These are phyloP conservation scores for Orobanche coerulescens DNA, from an alignment of 257 asterid species.

Conservation along the genomic window DNA sequence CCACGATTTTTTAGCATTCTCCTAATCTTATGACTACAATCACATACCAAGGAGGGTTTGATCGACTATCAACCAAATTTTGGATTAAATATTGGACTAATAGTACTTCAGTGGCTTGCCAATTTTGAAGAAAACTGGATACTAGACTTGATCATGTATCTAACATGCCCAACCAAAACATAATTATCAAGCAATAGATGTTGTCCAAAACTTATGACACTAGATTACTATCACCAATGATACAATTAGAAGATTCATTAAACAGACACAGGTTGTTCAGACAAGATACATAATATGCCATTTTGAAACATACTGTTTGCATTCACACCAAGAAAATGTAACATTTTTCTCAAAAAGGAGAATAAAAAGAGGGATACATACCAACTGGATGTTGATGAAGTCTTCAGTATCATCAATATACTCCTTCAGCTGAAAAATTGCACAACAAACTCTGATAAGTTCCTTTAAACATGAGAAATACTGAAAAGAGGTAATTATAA, in stretches of 20 bases:
- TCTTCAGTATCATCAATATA: constrained; percentile 96
- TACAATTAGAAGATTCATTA: background rate
- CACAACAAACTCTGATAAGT: constrained; percentile 17
- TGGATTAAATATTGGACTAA: background rate
- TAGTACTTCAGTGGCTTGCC: background rate
- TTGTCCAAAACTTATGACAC: background rate
- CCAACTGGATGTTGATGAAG: constrained; percentile 98
- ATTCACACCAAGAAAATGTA: background rate
- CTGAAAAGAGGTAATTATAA: background rate
- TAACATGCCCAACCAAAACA: background rate
- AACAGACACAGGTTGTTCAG: background rate
- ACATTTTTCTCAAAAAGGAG: constrained; percentile 6
- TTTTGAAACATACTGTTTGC: background rate
- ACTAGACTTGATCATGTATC: no score
- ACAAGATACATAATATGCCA: background rate
- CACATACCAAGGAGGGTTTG: no score
- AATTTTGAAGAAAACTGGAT: no score
- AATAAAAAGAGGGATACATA: constrained; percentile 36
- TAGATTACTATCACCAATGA: background rate
- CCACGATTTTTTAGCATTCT: no score
- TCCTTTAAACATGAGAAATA: background rate
- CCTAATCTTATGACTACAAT: no score
- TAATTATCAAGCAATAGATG: background rate
- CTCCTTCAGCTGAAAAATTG: constrained; percentile 79
- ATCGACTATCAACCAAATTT: no score